Percentiles rank a stretch among this genome's conserved stretches.
Conservation (phyloP, 2,329 filamentous ascomycete species). For the Trichoderma harzianum region DNA sequence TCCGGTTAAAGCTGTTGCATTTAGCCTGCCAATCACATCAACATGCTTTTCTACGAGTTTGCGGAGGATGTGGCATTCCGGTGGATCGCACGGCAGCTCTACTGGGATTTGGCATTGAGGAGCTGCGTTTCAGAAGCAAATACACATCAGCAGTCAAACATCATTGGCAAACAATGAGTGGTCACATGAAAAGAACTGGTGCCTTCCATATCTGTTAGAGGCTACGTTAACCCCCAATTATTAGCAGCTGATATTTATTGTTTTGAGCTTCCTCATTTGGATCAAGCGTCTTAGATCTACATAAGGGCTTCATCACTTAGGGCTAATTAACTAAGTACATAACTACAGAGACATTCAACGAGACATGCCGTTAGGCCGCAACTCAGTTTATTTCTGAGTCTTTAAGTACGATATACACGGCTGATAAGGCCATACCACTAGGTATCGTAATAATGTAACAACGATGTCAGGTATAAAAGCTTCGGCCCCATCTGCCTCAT, state of each 20-base stretch:
- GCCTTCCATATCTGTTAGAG: not conserved
- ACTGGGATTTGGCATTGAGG: not conserved
- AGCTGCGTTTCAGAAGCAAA: not conserved
- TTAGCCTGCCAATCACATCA: constrained; percentile 13
- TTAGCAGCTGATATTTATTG: not conserved
- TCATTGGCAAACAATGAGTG: not conserved
- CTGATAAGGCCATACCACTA: not conserved
- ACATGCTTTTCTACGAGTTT: not conserved
- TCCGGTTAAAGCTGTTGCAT: constrained; percentile 3
- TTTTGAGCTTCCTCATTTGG: not conserved
- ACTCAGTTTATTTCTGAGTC: not conserved
- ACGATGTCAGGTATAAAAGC: not conserved
- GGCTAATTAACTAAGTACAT: not conserved
- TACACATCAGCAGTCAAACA: not conserved
- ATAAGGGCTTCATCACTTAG: not conserved
- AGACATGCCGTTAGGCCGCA: not conserved
- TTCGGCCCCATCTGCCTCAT: not conserved
- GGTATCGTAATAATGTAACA: not conserved
- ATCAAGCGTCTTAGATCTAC: not conserved
- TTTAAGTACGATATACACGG: not conserved
- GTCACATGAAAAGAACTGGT: not conserved
- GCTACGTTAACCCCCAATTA: not conserved
- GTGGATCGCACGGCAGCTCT: not conserved
- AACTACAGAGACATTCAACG: not conserved
- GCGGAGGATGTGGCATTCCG: constrained; percentile 8